These are phyloP conservation scores for Tolypocladium ovalisporum DNA, from an alignment of 2,329 filamentous ascomycete genomes.

Conservation along the genomic window DNA sequence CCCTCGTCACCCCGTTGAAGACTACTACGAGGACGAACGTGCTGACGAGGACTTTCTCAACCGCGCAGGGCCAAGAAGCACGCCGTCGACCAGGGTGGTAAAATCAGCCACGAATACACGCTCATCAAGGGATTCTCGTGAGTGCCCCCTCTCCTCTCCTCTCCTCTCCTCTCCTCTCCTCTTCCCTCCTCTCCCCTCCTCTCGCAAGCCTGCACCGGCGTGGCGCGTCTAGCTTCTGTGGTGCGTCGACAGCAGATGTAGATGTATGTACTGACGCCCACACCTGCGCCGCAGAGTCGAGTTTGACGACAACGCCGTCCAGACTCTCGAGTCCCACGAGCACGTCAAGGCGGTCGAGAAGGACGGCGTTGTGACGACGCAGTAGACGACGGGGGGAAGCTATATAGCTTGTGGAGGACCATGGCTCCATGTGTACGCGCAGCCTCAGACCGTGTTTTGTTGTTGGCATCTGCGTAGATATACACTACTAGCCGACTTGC, in stretches of 20 bases:
- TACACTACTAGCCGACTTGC: background rate
- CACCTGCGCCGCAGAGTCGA: constrained; percentile 51
- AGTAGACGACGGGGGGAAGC: constrained; percentile 35
- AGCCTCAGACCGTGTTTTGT: background rate
- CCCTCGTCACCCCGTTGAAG: background rate
- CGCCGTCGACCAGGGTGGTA: constrained; percentile 65
- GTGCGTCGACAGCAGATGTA: background rate
- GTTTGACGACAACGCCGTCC: constrained; percentile 56
- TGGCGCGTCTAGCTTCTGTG: background rate
- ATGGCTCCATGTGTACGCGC: background rate
- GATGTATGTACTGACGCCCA: background rate
- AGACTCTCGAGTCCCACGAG: constrained; percentile 55
- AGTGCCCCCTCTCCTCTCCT: constrained; percentile 21
- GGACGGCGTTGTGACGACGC: constrained; percentile 59
- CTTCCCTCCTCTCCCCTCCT: background rate
- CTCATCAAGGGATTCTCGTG: constrained; percentile 93
- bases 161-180: background rate
- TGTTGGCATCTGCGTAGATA: background rate
- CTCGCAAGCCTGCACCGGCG: background rate
- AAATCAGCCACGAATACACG: constrained; percentile 73
- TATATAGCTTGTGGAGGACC: background rate
- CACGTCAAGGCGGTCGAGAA: constrained; percentile 65
- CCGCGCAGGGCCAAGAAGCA: constrained; percentile 60
- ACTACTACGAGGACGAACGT: background rate
- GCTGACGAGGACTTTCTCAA: background rate